Base-by-base conservation (phyloP, 805 yeast genomes). In the Suhomyces sp. region DNA sequence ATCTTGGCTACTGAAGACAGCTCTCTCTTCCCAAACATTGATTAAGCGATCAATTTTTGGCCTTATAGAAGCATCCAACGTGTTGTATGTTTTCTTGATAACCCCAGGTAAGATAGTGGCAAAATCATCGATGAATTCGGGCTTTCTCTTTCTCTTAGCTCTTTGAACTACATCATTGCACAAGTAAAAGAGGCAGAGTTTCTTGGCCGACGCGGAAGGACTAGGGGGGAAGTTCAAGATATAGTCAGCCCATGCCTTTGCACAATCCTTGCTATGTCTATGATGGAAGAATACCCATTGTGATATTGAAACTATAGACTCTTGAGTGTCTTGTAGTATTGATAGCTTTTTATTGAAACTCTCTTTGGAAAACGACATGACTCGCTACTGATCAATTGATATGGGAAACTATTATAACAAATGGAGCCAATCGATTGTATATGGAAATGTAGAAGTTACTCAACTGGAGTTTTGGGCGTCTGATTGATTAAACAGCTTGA, bases 141-240 rank as follows among this genome's bases (percentile, higher is more conserved):
- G 61, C 48, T 74, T 77, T 40, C 74, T 69, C 47, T 79, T 77
- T 21, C 81, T 79, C 39, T 80, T 70, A 3, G 88, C 77, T 53
- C 83, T 83, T 57, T 87, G 96, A 1, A 86, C 82, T 15, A 87
- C 80, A 46, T 87, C 96, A 55, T 87, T 87, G 33, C 83, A 81
- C 10, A 87, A 63, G 50, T 87, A 87, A 16, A 87, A 67, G 37
- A 83, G 58, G 2, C 82, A 70, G 33, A 82, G 66, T 40, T 70
- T 73, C 47, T 73, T 68, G n/a, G 44, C 34, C 4, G 56, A 48
- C 14, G 39, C 28, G 21, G 38, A 30, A 5, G 42, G 8, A 5
- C 37, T 16, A 15, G 41, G n/a, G 24, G 38, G 37, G 40, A 42
- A 11, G 5, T 47, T 44, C 20, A 46, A 34, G 1, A 74, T 46